A percentile compares a stretch with the other conserved stretches of the same genome.
Conservation (phyloP, 2,329 filamentous ascomycete species). For the Cercospora zeina region DNA sequence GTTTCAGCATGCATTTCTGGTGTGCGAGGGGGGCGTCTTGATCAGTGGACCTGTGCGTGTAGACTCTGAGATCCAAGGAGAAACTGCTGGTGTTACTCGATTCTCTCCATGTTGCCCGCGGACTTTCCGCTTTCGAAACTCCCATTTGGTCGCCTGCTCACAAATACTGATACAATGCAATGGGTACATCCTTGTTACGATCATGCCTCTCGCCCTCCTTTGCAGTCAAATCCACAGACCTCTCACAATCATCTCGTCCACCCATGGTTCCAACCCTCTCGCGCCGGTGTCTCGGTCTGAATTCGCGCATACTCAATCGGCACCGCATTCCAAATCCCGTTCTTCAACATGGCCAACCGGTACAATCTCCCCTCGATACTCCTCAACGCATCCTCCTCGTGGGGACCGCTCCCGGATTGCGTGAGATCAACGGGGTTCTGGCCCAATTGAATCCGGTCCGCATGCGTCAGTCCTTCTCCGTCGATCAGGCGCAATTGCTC, state of each 20-base stretch:
- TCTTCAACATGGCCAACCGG: constrained; percentile 86
- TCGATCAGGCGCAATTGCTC: constrained; percentile 70
- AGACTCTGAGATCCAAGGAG: neutral
- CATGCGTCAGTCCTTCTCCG: constrained; percentile 43
- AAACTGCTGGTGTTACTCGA: neutral
- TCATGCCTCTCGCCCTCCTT: neutral
- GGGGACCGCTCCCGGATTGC: constrained; percentile 30
- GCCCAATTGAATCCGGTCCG: constrained; percentile 33
- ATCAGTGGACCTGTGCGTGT: neutral
- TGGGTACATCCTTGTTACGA: neutral
- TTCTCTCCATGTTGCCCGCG: too few species aligned
- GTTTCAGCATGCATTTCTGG: neutral
- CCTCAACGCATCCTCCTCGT: constrained; percentile 45
- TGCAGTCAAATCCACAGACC: neutral
- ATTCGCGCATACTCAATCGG: constrained; percentile 88
- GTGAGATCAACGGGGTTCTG: constrained; percentile 1
- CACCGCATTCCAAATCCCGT: constrained; percentile 75
- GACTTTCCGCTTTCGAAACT: neutral
- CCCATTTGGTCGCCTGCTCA: too few species aligned
- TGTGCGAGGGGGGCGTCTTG: neutral
- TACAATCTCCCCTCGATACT: constrained; percentile 66
- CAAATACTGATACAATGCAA: too few species aligned
- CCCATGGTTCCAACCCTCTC: constrained; percentile 84
- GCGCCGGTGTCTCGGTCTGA: constrained; percentile 79
- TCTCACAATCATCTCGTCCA: constrained; percentile 66